These are phyloP conservation scores for Camelina hispida DNA, from an alignment of 345 rosid species.

Conservation along the genomic window DNA sequence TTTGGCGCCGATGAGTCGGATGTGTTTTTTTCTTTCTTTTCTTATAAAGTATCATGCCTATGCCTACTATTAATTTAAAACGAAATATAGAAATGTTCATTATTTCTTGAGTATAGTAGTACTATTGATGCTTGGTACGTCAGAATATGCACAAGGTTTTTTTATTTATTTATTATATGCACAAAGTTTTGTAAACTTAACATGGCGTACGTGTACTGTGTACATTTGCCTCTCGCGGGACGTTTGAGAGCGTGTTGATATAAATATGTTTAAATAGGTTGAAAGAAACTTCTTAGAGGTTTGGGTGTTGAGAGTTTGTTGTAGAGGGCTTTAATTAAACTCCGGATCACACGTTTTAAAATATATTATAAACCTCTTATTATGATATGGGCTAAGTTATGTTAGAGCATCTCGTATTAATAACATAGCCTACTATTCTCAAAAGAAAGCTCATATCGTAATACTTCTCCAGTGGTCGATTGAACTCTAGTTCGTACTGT, in stretches of 20 bases:
- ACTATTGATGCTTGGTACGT: neutral
- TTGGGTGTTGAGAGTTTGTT: neutral
- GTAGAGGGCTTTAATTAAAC: neutral
- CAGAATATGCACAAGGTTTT: neutral
- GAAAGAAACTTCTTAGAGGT: neutral
- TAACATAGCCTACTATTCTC: too few species aligned
- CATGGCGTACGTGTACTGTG: neutral
- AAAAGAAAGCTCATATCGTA: too few species aligned
- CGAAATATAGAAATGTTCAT: neutral
- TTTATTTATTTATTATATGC: too few species aligned
- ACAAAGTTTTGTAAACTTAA: neutral
- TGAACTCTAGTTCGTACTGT: too few species aligned
- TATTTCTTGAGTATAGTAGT: neutral
- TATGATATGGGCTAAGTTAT: too few species aligned
- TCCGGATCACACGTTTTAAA: neutral
- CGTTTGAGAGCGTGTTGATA: too few species aligned
- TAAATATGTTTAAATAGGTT: too few species aligned
- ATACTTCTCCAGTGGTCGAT: too few species aligned
- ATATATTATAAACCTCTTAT: neutral
- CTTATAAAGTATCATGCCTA: constrained; percentile 16
- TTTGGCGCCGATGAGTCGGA: constrained; percentile 23
- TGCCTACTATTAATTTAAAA: neutral
- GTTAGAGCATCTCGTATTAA: too few species aligned
- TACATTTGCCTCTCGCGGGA: too few species aligned
- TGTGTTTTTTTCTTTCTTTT: neutral